Percentiles rank a stretch among this genome's conserved stretches.
These are phyloP conservation scores for Persicaria tinctoria DNA, from an alignment of 148 eudicot genomes.

Conservation along the genomic window DNA sequence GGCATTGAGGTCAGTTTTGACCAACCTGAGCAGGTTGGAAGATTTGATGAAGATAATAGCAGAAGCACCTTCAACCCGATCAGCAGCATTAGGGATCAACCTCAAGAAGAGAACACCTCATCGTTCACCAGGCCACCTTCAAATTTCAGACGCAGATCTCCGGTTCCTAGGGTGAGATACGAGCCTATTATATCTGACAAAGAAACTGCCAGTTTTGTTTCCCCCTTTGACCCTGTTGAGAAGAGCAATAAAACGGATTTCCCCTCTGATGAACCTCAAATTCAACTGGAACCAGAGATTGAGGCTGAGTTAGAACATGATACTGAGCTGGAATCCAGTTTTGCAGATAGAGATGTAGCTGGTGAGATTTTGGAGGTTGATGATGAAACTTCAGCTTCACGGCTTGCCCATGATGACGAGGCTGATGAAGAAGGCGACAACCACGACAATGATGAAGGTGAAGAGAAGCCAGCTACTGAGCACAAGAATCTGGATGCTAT, in stretches of 20 bases:
- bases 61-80: slow-evolving; percentile 23
- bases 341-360: slow-evolving; percentile 25
- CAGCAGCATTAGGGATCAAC: slow-evolving; percentile 28
- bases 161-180: slow-evolving; percentile 37
- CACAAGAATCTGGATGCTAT: slow-evolving; percentile 34
- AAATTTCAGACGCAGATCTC: slow-evolving; percentile 66
- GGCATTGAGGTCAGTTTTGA: slow-evolving; percentile 35
- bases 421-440: slow-evolving; percentile 18
- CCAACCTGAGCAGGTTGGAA: slow-evolving; percentile 30
- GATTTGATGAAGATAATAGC: slow-evolving; percentile 33
- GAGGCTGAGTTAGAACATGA: slow-evolving; percentile 20
- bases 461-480: slow-evolving; percentile 17
- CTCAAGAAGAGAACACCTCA: slow-evolving; percentile 33
- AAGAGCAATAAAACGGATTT: slow-evolving; percentile 15
- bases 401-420: slow-evolving; percentile 30
- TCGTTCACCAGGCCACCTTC: slow-evolving; percentile 57
- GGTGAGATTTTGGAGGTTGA: slow-evolving; percentile 42
- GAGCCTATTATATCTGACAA: slow-evolving; percentile 21
- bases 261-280: slow-evolving; percentile 1
- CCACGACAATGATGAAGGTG: neutral
- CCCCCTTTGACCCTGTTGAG: slow-evolving; percentile 21
- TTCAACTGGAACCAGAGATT: slow-evolving; percentile 14
- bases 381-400: slow-evolving; percentile 4
- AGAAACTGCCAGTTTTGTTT: slow-evolving; percentile 19
- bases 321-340: slow-evolving; percentile 22